phyloP scores from a whole-genome alignment of 164 flowering plant species.

The Warburgia ugandensis region DNA sequence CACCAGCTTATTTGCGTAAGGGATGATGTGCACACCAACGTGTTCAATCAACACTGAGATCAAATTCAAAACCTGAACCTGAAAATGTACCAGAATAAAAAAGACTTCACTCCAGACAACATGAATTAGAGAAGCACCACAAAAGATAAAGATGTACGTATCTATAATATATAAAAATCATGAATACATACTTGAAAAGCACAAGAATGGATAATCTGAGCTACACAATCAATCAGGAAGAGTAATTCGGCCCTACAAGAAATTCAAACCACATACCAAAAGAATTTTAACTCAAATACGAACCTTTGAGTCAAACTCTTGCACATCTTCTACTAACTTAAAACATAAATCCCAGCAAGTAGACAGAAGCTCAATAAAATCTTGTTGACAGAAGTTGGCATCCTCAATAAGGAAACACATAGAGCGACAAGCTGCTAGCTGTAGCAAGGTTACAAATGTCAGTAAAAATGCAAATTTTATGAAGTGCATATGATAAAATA shows the following conservation, averaged over 20 bases:
- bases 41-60: conserved; percentile 67
- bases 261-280: too few species aligned
- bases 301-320: conserved; percentile 97
- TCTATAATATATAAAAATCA: too few species aligned
- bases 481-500: too few species aligned
- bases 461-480: not conserved
- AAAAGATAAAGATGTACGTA: too few species aligned
- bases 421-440: conserved; percentile 92
- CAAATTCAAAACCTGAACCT: conserved; percentile 91
- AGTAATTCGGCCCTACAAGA: not conserved
- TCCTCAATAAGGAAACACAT: conserved; percentile 73
- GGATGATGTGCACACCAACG: conserved; percentile 40
- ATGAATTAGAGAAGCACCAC: not conserved
- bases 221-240: not conserved
- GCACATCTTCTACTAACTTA: conserved; percentile 78
- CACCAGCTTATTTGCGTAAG: conserved; percentile 63
- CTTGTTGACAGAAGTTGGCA: conserved; percentile 65
- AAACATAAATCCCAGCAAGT: conserved; percentile 78
- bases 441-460: conserved; percentile 2
- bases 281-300: not conserved
- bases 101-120: not conserved
- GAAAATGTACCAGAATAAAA: conserved; percentile 9
- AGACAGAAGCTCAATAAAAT: conserved; percentile 73
- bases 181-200: not conserved
- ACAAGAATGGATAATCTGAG: not conserved